phyloP scores from a whole-genome alignment of 192 early-diverging fungal genomes.

The Helicostylum pulchrum region DNA sequence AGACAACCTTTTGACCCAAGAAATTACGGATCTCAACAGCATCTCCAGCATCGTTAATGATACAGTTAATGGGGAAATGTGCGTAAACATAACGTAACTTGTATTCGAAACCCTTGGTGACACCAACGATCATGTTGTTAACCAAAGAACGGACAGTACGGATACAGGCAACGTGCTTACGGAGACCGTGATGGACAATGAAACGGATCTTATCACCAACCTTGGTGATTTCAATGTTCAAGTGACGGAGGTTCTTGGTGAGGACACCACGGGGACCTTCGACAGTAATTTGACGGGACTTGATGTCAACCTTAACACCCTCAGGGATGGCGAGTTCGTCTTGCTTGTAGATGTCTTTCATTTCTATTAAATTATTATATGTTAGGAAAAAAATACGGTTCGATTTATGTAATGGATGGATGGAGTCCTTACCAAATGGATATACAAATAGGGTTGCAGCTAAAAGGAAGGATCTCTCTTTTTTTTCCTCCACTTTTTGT shows the following conservation, averaged over 20 bases:
- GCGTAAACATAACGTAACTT: constrained; percentile 99
- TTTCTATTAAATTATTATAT: constrained; percentile 26
- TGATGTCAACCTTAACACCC: constrained; percentile 80
- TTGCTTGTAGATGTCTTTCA: constrained; percentile 91
- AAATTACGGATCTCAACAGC: constrained; percentile 90
- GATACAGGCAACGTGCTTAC: constrained; percentile 98
- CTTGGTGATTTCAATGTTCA: constrained; percentile 86
- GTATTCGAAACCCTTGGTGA: constrained; percentile 98
- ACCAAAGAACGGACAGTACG: constrained; percentile 92
- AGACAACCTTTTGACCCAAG: constrained; percentile 92
- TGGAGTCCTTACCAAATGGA: constrained; percentile 11
- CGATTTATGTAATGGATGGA: not conserved
- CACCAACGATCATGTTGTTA: constrained; percentile 94
- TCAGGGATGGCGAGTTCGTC: constrained; percentile 88
- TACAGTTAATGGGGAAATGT: constrained; percentile 98
- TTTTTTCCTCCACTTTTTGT: no score
- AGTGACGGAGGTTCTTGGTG: constrained; percentile 87
- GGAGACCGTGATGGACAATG: constrained; percentile 89
- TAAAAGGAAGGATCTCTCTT: not conserved
- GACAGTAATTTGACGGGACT: constrained; percentile 85
- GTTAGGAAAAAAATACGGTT: constrained; percentile 1
- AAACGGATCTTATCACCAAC: constrained; percentile 69
- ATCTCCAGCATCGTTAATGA: constrained; percentile 58
- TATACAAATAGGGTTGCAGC: constrained; percentile 7
- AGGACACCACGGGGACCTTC: constrained; percentile 92